These are phyloP conservation scores for Albizia julibrissin DNA, from an alignment of 306 rosid genomes.

Conservation along the genomic window DNA sequence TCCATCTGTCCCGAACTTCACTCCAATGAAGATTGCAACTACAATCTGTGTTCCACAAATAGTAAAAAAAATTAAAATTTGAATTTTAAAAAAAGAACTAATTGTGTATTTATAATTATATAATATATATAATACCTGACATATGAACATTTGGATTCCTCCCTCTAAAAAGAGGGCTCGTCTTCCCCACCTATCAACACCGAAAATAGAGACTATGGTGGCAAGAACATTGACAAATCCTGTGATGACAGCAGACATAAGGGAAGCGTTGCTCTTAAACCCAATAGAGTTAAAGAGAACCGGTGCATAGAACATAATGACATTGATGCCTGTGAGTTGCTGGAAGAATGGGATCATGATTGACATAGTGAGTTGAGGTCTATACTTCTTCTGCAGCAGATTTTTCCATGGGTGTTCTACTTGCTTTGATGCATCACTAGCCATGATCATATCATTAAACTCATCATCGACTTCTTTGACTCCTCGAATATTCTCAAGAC, in stretches of 20 bases:
- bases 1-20: neutral
- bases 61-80: neutral
- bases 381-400: neutral
- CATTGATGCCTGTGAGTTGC: neutral
- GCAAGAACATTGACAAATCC: neutral
- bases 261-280: neutral
- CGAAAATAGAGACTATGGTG: neutral
- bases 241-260: neutral
- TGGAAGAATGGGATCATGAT: neutral
- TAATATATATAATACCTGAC: neutral
- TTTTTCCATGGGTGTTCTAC: neutral
- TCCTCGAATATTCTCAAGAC: neutral
- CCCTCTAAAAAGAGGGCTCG: neutral
- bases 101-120: no score
- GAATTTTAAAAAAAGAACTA: neutral
- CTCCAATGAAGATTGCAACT: neutral
- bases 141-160: neutral
- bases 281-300: neutral
- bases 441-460: neutral
- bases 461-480: neutral
- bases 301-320: neutral
- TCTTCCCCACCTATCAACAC: neutral
- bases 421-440: neutral
- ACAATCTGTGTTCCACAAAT: neutral
- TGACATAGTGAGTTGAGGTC: neutral